Conservation (phyloP, 2,329 filamentous ascomycete genomes). For the Ceratocystis colombiana region DNA sequence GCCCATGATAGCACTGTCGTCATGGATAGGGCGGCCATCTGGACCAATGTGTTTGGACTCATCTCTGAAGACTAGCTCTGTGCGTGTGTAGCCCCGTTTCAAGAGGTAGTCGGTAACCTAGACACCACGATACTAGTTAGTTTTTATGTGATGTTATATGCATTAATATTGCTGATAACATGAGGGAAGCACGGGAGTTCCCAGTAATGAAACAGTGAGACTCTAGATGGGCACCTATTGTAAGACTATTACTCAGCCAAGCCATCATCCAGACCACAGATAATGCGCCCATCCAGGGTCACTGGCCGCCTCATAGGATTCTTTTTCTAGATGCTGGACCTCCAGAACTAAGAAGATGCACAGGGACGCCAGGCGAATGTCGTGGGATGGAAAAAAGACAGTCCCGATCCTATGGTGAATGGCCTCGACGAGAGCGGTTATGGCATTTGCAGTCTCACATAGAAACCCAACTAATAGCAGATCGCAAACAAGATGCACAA, state of each 20-base stretch:
- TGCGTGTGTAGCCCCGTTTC: conserved; percentile 88
- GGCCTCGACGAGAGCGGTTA: not conserved
- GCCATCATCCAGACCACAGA: no score
- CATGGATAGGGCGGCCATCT: conserved; percentile 64
- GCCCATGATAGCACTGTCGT: conserved; percentile 49
- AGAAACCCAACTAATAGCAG: not conserved
- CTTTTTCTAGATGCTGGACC: not conserved
- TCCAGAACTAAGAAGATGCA: no score
- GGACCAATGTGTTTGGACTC: conserved; percentile 77
- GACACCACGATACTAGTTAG: not conserved
- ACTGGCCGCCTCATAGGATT: not conserved
- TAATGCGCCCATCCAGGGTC: not conserved
- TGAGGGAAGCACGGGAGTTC: not conserved
- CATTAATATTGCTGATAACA: not conserved
- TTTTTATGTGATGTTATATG: not conserved
- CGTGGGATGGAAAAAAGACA: not conserved
- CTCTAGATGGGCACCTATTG: not conserved
- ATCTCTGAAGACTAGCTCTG: conserved; percentile 82
- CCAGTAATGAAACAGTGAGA: not conserved
- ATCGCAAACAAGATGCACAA: not conserved
- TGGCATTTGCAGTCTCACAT: not conserved
- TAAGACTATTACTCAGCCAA: not conserved
- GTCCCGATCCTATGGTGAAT: not conserved
- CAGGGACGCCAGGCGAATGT: not conserved
- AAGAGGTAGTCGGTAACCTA: conserved; percentile 85